Percentiles rank a stretch among this genome's conserved stretches.
Evolutionary conservation across 306 rosid species (phyloP).

Genomic region (Hylodesmum podocarpum): DNA sequence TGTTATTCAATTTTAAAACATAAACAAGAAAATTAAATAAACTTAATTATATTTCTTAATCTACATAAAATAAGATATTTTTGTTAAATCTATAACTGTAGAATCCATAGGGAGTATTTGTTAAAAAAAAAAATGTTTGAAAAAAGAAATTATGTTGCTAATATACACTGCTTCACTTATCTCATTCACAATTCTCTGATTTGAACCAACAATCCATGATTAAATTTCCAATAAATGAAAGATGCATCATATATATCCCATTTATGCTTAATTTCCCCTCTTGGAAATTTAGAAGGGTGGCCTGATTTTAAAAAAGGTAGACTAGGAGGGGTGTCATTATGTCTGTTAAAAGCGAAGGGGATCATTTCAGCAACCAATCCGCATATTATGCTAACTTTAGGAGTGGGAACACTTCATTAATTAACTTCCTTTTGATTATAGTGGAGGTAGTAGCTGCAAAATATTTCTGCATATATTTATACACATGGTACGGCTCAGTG

Average conservation of each 20-base stretch:
- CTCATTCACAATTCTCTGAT: not conserved
- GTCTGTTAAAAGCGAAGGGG: slow-evolving; percentile 60
- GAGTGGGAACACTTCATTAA: slow-evolving; percentile 46
- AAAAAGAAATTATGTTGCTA: no score
- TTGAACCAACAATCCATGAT: not conserved
- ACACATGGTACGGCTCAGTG: not conserved
- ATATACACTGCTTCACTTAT: not conserved
- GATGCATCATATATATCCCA: not conserved
- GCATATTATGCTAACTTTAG: slow-evolving; percentile 37
- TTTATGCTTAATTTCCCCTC: not conserved
- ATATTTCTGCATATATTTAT: slow-evolving; percentile 9
- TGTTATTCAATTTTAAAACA: no score
- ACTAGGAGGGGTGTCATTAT: slow-evolving; percentile 55
- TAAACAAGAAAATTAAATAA: no score
- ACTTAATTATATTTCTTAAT: no score
- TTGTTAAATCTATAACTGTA: no score
- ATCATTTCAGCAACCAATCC: slow-evolving; percentile 29
- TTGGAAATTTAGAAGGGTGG: slow-evolving; percentile 46
- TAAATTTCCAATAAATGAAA: not conserved
- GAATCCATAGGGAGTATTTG: no score
- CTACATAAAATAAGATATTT: no score
- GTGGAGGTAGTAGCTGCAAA: slow-evolving; percentile 18
- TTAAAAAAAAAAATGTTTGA: no score
- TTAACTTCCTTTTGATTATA: slow-evolving; percentile 35
- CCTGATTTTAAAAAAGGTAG: slow-evolving; percentile 19